Conservation (phyloP, 306 rosid genomes). For the Pueraria montana region DNA sequence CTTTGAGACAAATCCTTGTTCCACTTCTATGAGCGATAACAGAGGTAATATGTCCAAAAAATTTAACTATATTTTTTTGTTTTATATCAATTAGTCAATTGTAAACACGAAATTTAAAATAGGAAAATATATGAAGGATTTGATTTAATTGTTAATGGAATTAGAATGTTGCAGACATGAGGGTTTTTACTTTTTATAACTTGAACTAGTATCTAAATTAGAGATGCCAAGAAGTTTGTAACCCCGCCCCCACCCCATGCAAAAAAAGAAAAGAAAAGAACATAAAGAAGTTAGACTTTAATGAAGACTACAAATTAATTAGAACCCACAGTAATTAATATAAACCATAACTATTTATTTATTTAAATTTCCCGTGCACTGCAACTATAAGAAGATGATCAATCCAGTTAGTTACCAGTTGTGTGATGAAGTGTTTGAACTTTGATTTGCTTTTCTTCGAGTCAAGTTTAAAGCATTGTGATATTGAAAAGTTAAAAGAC, state of each 20-base stretch:
- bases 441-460: background rate
- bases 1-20: conserved; percentile 5
- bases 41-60: conserved; percentile 3
- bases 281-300: background rate
- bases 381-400: background rate
- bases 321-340: background rate
- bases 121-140: background rate
- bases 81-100: background rate
- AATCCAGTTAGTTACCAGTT: background rate
- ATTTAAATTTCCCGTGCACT: background rate
- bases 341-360: background rate
- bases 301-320: background rate
- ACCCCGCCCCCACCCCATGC: too few species aligned
- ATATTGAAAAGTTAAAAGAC: background rate
- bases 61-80: background rate
- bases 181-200: background rate
- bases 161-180: background rate
- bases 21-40: background rate
- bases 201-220: background rate
- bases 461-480: background rate
- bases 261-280: too few species aligned
- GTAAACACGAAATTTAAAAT: background rate
- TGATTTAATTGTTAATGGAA: conserved; percentile 3
- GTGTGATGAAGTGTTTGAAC: background rate
- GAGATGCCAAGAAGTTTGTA: background rate